Conservation (phyloP, 2,329 filamentous ascomycete genomes). For the Talaromyces pinophilus region DNA sequence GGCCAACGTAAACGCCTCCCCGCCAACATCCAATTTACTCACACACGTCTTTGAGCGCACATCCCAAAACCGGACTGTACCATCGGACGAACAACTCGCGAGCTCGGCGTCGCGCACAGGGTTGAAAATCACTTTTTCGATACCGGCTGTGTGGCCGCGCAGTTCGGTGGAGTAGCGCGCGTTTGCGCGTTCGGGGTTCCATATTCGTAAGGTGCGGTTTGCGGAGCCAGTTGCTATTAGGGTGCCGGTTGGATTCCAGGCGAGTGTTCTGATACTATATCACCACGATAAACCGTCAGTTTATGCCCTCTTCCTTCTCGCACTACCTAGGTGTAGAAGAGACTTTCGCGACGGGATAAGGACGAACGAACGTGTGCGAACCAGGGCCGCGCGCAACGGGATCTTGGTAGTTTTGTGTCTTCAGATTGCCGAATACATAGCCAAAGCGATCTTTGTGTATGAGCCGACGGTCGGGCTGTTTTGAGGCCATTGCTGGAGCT, state of each 20-base stretch:
- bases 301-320: not conserved
- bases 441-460: constrained; percentile 68
- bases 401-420: constrained; percentile 71
- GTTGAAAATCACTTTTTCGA: constrained; percentile 54
- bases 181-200: constrained; percentile 65
- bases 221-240: constrained; percentile 85
- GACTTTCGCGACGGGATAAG: not conserved
- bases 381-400: constrained; percentile 56
- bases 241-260: constrained; percentile 84
- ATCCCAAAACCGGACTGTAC: constrained; percentile 54
- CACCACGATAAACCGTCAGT: not conserved
- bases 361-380: constrained; percentile 57
- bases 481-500: constrained; percentile 37
- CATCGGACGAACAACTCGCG: constrained; percentile 52
- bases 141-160: constrained; percentile 49
- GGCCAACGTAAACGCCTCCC: constrained; percentile 51
- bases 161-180: constrained; percentile 52
- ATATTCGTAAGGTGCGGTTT: constrained; percentile 85
- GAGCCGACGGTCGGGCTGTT: constrained; percentile 43
- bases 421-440: constrained; percentile 64
- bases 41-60: constrained; percentile 52
- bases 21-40: constrained; percentile 51
- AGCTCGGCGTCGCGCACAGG: constrained; percentile 52
- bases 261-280: constrained; percentile 70
- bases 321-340: not conserved